Conservation (phyloP, 257 asterid genomes). For the Plantago ovata region DNA sequence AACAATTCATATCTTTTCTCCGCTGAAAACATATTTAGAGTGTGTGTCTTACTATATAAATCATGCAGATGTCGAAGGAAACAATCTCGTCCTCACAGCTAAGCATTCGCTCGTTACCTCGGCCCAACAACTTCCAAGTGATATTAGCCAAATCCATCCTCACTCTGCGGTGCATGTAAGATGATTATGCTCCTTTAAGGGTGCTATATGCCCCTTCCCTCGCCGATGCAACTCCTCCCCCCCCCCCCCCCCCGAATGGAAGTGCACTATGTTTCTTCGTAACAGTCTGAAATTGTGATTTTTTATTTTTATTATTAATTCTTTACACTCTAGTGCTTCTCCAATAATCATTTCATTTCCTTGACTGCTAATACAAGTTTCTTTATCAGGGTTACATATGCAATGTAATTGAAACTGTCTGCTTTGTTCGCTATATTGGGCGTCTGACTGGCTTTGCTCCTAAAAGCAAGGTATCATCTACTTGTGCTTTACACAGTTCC, state of each 20-base stretch:
- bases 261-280: too few relatives aligned
- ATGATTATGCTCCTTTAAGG: background rate
- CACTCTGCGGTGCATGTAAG: slow-evolving; percentile 88
- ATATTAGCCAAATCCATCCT: slow-evolving; percentile 56
- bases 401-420: slow-evolving; percentile 84
- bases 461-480: slow-evolving; percentile 62
- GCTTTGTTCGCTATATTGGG: slow-evolving; percentile 93
- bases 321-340: too few relatives aligned
- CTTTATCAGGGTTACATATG: slow-evolving; percentile 85
- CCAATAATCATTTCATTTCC: too few relatives aligned
- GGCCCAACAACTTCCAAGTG: slow-evolving; percentile 64
- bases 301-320: too few relatives aligned
- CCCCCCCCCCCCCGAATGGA: too few relatives aligned
- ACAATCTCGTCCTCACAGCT: slow-evolving; percentile 68
- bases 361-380: slow-evolving; percentile 21
- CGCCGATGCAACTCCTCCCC: too few relatives aligned
- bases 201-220: too few relatives aligned
- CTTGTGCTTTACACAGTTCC: background rate
- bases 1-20: background rate
- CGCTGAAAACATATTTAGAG: background rate
- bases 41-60: slow-evolving; percentile 14
- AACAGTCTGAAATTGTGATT: too few relatives aligned
- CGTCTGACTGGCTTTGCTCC: slow-evolving; percentile 98
- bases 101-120: slow-evolving; percentile 74
- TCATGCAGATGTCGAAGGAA: slow-evolving; percentile 76